Evolutionary conservation across 78 protist genomes (phyloP), one percentile per base, ranked within the genome.

Genomic region (Dictyostelium citrinum): DNA sequence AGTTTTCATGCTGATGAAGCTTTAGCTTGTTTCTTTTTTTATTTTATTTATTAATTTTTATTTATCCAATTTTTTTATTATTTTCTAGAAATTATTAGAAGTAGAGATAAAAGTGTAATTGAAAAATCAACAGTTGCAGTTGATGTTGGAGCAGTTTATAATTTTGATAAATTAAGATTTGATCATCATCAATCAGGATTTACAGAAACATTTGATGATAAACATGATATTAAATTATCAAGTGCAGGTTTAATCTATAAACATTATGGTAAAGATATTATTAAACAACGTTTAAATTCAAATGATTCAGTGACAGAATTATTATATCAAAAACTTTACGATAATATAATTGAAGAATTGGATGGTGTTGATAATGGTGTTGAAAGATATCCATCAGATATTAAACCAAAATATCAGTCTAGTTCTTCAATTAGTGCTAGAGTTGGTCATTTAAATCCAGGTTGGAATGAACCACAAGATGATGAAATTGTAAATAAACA

Each of bases 101-200:
- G 97, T 27, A 64, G 99, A n/a, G 97, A 96, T 83, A 76, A 72
- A 6, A 84, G n/a, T 8, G 58, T 84, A 75, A 82, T 96, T 31
- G 93, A 41, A 17, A 24, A 16, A 41, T 45, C 83, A 22, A 90
- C 84, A 58, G 45, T 96, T 45, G 95, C 96, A 8, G 97, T 97
- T 33, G 99, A 98, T 81, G 99, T 98, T 16, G 99, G 98, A 10
- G 98, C 97, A 5, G 95, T 37, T 33, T 98, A 97, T 71, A 97
- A 97, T 81, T 75, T 96, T 17, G 39, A 35, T 0, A 84, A 29
- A 68, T n/a, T 27, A 22, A 96, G 93, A 51, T 98, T 64, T 77
- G 99, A 97, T 84, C 98, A 97, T 71, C 98, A 97, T 86, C 99
- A 98, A 95, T 95, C 95, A 20, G 97, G 97, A 20, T 98, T 98